phyloP scores from a whole-genome alignment of 345 rosid species.

The Schrenkiella parvula region DNA sequence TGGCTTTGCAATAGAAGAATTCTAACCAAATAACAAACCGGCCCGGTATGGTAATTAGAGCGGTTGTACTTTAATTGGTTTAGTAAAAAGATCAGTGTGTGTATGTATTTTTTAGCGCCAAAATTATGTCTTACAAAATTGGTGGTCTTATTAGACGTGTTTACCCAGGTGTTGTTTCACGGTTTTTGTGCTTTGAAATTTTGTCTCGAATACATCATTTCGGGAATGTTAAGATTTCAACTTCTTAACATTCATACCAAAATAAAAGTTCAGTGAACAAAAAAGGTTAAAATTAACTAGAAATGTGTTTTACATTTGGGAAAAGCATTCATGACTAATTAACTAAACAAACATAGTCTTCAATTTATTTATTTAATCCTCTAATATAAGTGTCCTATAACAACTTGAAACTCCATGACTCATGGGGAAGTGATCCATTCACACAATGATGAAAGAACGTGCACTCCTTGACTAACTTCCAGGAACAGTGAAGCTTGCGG shows the following conservation, averaged over 20 bases:
- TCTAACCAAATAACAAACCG: not conserved
- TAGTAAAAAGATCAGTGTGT: not conserved
- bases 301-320: not conserved
- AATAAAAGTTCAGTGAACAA: not conserved
- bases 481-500: slow-evolving; percentile 15
- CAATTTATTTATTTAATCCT: slow-evolving; percentile 5
- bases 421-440: not conserved
- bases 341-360: not conserved
- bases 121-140: not conserved
- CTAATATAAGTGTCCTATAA: slow-evolving; percentile 2
- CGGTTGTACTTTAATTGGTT: not conserved
- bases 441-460: not conserved
- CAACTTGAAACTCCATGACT: not conserved
- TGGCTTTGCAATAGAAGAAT: not conserved
- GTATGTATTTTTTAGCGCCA: not conserved
- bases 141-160: no score
- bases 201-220: no score
- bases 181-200: no score
- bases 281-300: not conserved
- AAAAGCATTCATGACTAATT: not conserved
- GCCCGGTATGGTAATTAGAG: not conserved
- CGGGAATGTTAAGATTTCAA: no score
- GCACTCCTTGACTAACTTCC: slow-evolving; percentile 18
- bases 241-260: no score
- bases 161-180: no score